phyloP scores from a whole-genome alignment of 371 early-diverging fungal species.

The Syncephalastrum sp. region DNA sequence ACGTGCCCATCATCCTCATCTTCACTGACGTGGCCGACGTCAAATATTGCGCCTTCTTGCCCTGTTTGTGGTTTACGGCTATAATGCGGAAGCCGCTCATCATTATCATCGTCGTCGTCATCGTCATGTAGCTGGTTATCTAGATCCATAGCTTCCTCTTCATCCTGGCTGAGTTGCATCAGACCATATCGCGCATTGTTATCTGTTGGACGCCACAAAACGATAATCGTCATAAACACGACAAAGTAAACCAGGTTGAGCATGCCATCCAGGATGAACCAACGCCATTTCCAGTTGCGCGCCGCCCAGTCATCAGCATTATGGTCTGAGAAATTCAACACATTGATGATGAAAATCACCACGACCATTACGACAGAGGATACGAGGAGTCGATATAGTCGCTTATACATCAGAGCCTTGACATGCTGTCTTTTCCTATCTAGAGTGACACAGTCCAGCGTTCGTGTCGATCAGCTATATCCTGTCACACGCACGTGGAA shows the following conservation, averaged over 20 bases:
- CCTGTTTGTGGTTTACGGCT: too few relatives aligned
- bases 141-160: slow-evolving; percentile 52
- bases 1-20: slow-evolving; percentile 11
- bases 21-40: slow-evolving; percentile 44
- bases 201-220: slow-evolving; percentile 89
- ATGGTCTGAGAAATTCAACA: slow-evolving; percentile 63
- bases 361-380: slow-evolving; percentile 71
- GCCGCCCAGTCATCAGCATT: slow-evolving; percentile 65
- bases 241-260: slow-evolving; percentile 77
- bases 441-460: slow-evolving; percentile 10
- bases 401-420: slow-evolving; percentile 86
- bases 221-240: slow-evolving; percentile 70
- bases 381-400: slow-evolving; percentile 73
- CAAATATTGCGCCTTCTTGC: slow-evolving; percentile 56
- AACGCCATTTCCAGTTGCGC: slow-evolving; percentile 79
- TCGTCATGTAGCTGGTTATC: slow-evolving; percentile 49
- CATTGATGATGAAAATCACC: slow-evolving; percentile 76
- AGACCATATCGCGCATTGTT: slow-evolving; percentile 82
- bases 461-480: not conserved
- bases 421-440: slow-evolving; percentile 77
- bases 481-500: not conserved
- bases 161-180: slow-evolving; percentile 48
- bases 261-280: slow-evolving; percentile 92
- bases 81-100: not conserved
- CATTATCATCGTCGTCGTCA: slow-evolving; percentile 27